Percentiles rank a stretch among this genome's conserved stretches.
phyloP scores from a whole-genome alignment of 139 green algal species.

The Dunaliella primolecta region DNA sequence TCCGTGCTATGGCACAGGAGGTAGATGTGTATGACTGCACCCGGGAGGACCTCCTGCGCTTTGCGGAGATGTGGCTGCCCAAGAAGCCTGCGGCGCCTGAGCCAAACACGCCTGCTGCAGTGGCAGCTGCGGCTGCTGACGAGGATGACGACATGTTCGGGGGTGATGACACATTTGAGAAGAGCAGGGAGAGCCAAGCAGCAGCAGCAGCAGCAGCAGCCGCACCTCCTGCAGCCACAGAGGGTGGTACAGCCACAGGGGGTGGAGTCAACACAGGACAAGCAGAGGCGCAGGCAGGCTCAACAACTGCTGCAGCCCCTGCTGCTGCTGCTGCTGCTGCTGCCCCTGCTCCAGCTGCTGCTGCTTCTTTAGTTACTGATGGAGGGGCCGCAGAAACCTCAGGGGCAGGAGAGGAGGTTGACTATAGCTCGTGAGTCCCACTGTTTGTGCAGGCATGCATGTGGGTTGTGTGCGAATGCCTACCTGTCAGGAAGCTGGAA shows the following conservation, averaged over 20 bases:
- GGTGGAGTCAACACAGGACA: background rate
- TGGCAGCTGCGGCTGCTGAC: slow-evolving; percentile 9
- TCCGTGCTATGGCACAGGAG: background rate
- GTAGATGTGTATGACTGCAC: slow-evolving; percentile 28
- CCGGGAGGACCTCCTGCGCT: slow-evolving; percentile 44
- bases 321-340: background rate
- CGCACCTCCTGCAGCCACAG: background rate
- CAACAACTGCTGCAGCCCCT: no score
- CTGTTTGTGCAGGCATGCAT: no score
- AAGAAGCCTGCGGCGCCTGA: slow-evolving; percentile 6
- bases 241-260: background rate
- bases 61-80: slow-evolving; percentile 34
- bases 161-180: slow-evolving; percentile 25
- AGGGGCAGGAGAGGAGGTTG: slow-evolving; percentile 48
- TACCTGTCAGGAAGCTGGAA: no score
- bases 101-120: background rate
- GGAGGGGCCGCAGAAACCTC: background rate
- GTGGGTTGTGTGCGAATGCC: no score
- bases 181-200: background rate
- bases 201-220: slow-evolving; percentile 1
- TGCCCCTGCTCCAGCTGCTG: background rate
- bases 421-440: background rate
- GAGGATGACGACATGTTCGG: slow-evolving; percentile 69
- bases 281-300: no score
- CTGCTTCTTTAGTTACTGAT: background rate